Percentiles rank a stretch among this genome's conserved stretches.
Evolutionary conservation across 1,139 yeast genomes (phyloP).

Genomic region (Pichia sp.): DNA sequence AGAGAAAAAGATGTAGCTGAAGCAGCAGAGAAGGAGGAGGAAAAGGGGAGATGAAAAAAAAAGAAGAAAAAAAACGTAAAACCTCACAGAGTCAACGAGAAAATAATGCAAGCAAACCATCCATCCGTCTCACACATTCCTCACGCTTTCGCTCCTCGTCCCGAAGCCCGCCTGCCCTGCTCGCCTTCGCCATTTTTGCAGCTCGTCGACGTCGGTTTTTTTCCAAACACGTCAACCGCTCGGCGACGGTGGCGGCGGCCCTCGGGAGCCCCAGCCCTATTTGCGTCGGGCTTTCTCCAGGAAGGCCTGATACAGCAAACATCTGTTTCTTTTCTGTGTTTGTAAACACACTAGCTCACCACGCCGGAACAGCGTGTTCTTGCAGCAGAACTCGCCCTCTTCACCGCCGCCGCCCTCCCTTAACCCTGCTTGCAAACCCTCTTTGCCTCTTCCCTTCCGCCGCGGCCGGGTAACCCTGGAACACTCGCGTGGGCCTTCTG

Average conservation of each 20-base stretch:
- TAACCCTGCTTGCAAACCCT: not conserved
- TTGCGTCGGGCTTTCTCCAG: not conserved
- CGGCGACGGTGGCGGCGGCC: not conserved
- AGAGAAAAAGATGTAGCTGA: not conserved
- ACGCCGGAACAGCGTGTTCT: too few relatives aligned
- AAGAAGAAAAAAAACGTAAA: constrained; percentile 3
- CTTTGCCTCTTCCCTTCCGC: not conserved
- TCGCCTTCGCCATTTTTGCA: not conserved
- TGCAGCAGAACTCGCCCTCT: not conserved
- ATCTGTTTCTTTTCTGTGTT: too few relatives aligned
- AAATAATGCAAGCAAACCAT: not conserved
- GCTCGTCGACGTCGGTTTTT: not conserved
- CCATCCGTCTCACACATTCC: not conserved
- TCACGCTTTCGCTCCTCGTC: not conserved
- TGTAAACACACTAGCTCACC: too few relatives aligned
- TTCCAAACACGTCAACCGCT: not conserved
- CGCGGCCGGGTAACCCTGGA: not conserved
- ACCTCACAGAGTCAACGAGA: not conserved
- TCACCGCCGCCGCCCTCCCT: not conserved
- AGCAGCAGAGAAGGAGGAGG: not conserved
- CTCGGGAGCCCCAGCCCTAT: not conserved
- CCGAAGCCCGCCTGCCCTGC: not conserved
- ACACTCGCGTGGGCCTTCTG: not conserved
- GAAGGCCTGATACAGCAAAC: too few relatives aligned
- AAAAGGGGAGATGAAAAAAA: constrained; percentile 1